Evolutionary conservation across 2,329 filamentous ascomycete species (phyloP), one percentile per base, ranked within the genome.

Genomic region (Fusarium avenaceum): DNA sequence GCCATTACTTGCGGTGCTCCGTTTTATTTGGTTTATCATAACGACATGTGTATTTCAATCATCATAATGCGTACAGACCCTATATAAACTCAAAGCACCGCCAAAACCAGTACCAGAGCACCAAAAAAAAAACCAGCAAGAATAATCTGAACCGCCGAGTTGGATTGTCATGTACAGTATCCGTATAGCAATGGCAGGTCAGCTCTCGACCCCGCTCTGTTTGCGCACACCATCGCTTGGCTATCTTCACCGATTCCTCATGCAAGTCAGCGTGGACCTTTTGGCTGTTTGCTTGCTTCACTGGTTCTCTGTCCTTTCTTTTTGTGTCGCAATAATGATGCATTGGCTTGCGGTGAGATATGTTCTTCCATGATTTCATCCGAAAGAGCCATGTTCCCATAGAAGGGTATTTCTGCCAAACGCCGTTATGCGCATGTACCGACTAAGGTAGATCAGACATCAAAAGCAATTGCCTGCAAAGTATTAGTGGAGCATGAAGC

Each of bases 201-300:
- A 69, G 39, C 56, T 61, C 50, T 60, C 46, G 50, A 47, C 69
- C 65, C 72, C 63, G 58, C 67, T 63, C 67, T 35, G 51, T 60
- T 49, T 52, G 51, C 57, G 40, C 56, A 56, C 61, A 58, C 55
- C 57, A 44, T 57, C 49, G 49, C 46, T 69, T 63, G 42, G 52
- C 39, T 40, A 32, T 49, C 62, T 48, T 60, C 49, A 40, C 62
- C 48, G 55, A 40, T 56, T 66, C 44, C 33, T 45, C 43, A 66
- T 72, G 59, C 57, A 67, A 62, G 56, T 67, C 70, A 74, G 62
- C 62, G 57, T 63, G 53, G 40, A 58, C 56, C 38, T 51, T 61
- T 24, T 60, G 43, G 44, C 39, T 64, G 30, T 30, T 47, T 46
- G 39, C 59, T 10, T 56, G 38, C 30, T 17, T 35, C 26, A 11